Base-by-base conservation (phyloP, 2,329 filamentous ascomycete genomes). In the Fusarium metavorans region DNA sequence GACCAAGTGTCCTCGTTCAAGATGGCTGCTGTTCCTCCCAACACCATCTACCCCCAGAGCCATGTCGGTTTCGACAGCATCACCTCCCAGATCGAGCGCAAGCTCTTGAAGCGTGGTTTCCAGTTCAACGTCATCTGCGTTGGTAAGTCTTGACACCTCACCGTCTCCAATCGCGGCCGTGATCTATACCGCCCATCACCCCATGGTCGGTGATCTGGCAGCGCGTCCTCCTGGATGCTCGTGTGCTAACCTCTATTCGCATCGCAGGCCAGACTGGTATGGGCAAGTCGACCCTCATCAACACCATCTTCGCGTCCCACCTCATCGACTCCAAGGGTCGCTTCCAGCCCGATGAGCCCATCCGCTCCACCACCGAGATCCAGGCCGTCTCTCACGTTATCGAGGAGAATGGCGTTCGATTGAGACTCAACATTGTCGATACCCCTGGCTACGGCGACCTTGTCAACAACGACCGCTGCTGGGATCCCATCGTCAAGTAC, bases 31-130 rank as follows among this genome's bases (percentile, higher is more conserved):
- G 92, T 93, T 90, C 91, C 92, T 81, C 83, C 92, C 82, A 87
- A 91, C 81, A 91, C 91, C 82, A 91, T 93, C 84, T 97, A 94
- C 87, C 97, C 97, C 82, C 93, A 97, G 85, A 97, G 93, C 93
- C 97, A 98, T 90, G 97, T 99, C 85, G 97, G 97, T 91, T 99
- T 99, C 89, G 97, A 99, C 89, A 98, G 95, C 89, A 99, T 99
- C 90, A 99, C 97, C 80, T 95, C 93, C 79, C 97, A 99, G 90
- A 99, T 99, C 81, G 97, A 99, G 92, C 94, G 94, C 88, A 99
- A 99, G 93, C 93, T 98, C 84, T 86, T 99, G 88, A 99, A 99
- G 91, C 95, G 97, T 87, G 97, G 97, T 81, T 99, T 99, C 87
- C 97, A 99, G 87, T 99, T 99, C 92, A 99, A 99, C 85, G 93